Percentiles rank a stretch among this genome's conserved stretches.
phyloP scores from a whole-genome alignment of 371 early-diverging fungal genomes.

The Entomophthora muscae region DNA sequence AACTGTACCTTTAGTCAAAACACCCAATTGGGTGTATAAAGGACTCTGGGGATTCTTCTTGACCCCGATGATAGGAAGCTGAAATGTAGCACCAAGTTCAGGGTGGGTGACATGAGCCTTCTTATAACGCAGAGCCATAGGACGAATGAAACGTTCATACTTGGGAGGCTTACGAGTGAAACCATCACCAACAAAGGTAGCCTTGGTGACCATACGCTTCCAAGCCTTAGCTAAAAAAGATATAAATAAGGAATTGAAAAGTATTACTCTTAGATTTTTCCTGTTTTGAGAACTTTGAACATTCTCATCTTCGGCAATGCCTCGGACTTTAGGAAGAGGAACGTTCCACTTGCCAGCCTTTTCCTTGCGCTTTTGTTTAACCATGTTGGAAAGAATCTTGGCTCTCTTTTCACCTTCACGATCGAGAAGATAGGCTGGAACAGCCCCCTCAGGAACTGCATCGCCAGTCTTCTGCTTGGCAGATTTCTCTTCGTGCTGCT shows the following conservation, averaged over 20 bases:
- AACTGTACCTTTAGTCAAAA: constrained; percentile 98
- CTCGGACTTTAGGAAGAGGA: constrained; percentile 97
- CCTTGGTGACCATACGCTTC: constrained; percentile 99
- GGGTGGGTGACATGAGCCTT: constrained; percentile 99
- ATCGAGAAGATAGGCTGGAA: constrained; percentile 98
- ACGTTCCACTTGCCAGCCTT: constrained; percentile 99
- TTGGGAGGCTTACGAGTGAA: constrained; percentile 99
- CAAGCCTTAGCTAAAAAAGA: constrained; percentile 63
- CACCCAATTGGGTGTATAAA: constrained; percentile 96
- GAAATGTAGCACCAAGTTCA: constrained; percentile 97
- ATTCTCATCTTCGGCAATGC: constrained; percentile 98
- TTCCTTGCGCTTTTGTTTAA: constrained; percentile 99
- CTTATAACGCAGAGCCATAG: constrained; percentile 97
- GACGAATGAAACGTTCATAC: constrained; percentile 99
- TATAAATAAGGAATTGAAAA: constrained; percentile 4
- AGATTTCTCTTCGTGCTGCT: constrained; percentile 92
- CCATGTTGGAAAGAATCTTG: constrained; percentile 95
- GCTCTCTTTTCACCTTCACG: constrained; percentile 95
- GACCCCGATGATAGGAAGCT: constrained; percentile 95
- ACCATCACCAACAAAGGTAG: constrained; percentile 98
- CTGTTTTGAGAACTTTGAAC: constrained; percentile 96
- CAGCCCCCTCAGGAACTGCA: constrained; percentile 84
- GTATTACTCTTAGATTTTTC: constrained; percentile 67
- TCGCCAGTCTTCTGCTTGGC: constrained; percentile 79
- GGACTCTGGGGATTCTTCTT: constrained; percentile 99